A percentile compares a stretch with the other conserved stretches of the same genome.
Evolutionary conservation across 768 basidiomycete species (phyloP).

Genomic region (Cantharellus anzutake): DNA sequence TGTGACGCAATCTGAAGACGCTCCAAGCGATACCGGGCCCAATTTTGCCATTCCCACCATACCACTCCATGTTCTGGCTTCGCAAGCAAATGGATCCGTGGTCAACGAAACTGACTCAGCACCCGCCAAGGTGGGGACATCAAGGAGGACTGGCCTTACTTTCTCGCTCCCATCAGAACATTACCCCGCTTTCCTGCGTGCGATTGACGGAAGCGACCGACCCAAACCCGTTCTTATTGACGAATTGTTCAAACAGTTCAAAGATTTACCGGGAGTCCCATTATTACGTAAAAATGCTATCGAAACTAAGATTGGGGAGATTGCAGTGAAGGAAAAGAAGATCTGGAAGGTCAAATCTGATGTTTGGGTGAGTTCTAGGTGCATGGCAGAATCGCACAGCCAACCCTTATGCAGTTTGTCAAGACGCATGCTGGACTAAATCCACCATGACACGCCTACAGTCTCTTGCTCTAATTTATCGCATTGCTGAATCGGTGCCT

Average conservation of each 20-base stretch:
- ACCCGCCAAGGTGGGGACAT: background rate
- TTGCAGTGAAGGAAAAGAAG: constrained; percentile 42
- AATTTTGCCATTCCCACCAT: constrained; percentile 15
- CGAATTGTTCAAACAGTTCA: constrained; percentile 48
- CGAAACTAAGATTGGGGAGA: constrained; percentile 60
- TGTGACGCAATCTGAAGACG: constrained; percentile 12
- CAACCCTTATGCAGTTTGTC: too few relatives aligned
- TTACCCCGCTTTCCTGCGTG: constrained; percentile 51
- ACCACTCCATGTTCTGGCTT: constrained; percentile 11
- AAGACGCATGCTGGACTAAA: constrained; percentile 33
- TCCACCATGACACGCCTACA: background rate
- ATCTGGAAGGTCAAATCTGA: constrained; percentile 47
- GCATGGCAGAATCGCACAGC: too few relatives aligned
- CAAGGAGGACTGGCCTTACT: constrained; percentile 2
- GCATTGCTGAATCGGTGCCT: too few relatives aligned
- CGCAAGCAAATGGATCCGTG: background rate
- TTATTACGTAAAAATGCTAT: constrained; percentile 73
- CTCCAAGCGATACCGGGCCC: constrained; percentile 10
- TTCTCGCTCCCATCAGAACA: constrained; percentile 18
- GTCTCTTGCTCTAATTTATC: background rate
- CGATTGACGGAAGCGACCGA: constrained; percentile 46
- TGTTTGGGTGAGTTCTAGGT: constrained; percentile 5
- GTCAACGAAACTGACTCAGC: too few relatives aligned
- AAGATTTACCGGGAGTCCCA: constrained; percentile 19
- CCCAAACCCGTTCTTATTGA: constrained; percentile 40